A percentile compares a stretch with the other conserved stretches of the same genome.
Conservation (phyloP, 176 grass and related monocot species). For the Rhynchospora pubera region DNA sequence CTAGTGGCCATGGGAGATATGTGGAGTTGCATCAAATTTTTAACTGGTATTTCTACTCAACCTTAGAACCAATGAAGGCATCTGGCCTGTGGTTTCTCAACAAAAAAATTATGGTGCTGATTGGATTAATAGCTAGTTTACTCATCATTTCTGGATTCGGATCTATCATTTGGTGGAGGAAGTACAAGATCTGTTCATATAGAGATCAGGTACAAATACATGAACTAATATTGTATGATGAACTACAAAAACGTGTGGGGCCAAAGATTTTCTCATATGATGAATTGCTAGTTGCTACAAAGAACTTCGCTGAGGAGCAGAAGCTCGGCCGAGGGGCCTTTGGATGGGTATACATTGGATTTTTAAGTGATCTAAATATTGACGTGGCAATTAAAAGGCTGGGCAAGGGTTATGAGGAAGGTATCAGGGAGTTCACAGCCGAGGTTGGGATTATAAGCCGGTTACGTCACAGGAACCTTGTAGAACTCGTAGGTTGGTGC, state of each 20-base stretch:
- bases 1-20: neutral
- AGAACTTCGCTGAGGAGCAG: neutral
- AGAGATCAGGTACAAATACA: neutral
- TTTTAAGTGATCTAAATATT: slow-evolving; percentile 1
- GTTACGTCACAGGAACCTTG: slow-evolving; percentile 10
- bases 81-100: neutral
- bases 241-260: neutral
- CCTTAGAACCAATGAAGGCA: neutral
- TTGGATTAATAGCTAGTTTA: neutral
- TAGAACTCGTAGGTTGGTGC: slow-evolving; percentile 14
- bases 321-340: slow-evolving; percentile 9
- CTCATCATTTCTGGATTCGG: neutral
- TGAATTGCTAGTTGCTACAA: neutral
- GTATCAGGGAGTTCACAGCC: slow-evolving; percentile 1
- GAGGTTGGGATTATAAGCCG: slow-evolving; percentile 21
- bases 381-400: slow-evolving; percentile 20
- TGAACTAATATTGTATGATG: neutral
- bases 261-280: neutral
- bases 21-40: slow-evolving; percentile 20
- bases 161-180: neutral
- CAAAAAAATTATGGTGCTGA: neutral
- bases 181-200: neutral
- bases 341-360: slow-evolving; percentile 10
- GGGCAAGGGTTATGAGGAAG: neutral
- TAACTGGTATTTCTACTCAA: slow-evolving; percentile 15